Conservation (phyloP, 495 filamentous ascomycete species). For the Lophiostoma macrostomum region DNA sequence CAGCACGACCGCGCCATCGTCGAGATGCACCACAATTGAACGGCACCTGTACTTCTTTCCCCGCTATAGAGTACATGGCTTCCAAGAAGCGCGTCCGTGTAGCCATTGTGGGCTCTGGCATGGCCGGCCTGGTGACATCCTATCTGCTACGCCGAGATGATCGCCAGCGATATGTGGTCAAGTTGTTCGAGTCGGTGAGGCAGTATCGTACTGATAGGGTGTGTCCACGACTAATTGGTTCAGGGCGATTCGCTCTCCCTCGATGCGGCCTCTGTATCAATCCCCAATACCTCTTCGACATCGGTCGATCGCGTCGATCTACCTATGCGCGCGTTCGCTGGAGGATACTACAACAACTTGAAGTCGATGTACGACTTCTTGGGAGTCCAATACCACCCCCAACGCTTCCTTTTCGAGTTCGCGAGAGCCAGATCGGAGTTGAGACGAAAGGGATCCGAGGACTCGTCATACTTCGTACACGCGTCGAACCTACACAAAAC, state of each 20-base stretch:
- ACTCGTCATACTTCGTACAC: slow-evolving; percentile 43
- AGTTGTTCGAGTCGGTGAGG: slow-evolving; percentile 50
- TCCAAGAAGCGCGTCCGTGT: slow-evolving; percentile 28
- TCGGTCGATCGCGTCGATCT: slow-evolving; percentile 47
- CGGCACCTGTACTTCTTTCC: too few relatives aligned
- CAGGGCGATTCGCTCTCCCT: slow-evolving; percentile 44
- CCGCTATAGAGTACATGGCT: too few relatives aligned
- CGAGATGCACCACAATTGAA: too few relatives aligned
- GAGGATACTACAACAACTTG: slow-evolving; percentile 54
- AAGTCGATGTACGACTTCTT: slow-evolving; percentile 54
- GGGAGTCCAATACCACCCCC: slow-evolving; percentile 44
- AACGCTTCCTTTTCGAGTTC: slow-evolving; percentile 50
- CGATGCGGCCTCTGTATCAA: slow-evolving; percentile 43
- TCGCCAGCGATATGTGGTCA: slow-evolving; percentile 45
- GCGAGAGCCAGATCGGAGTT: slow-evolving; percentile 19
- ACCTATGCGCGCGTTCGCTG: slow-evolving; percentile 58
- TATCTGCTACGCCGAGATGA: slow-evolving; percentile 50
- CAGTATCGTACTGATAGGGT: slow-evolving; percentile 31
- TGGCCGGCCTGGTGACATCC: slow-evolving; percentile 54
- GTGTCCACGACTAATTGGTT: not conserved
- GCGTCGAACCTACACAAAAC: slow-evolving; percentile 51
- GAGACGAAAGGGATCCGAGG: not conserved
- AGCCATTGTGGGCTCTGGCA: slow-evolving; percentile 54
- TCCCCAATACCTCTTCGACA: slow-evolving; percentile 28
- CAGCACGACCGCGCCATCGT: too few relatives aligned